These are phyloP conservation scores for Ilyonectria robusta DNA, from an alignment of 2,329 filamentous ascomycete species.

Conservation along the genomic window DNA sequence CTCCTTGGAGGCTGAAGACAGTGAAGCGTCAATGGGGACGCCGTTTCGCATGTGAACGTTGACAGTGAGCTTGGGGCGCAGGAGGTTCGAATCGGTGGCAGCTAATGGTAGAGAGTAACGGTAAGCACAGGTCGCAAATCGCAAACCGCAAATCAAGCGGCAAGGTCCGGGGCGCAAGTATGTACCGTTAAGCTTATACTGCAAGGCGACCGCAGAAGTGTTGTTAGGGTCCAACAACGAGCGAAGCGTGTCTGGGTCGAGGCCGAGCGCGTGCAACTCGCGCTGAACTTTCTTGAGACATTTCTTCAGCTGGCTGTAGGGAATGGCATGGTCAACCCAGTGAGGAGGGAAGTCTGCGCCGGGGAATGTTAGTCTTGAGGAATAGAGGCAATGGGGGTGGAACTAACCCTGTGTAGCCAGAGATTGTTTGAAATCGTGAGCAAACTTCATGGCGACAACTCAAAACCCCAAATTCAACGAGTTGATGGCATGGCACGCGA, in stretches of 20 bases:
- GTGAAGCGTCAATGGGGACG: slow-evolving; percentile 75
- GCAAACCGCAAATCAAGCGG: neutral
- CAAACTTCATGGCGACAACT: slow-evolving; percentile 82
- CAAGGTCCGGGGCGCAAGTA: neutral
- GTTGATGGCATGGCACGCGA: slow-evolving; percentile 41
- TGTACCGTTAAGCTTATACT: slow-evolving; percentile 70
- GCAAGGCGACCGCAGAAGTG: slow-evolving; percentile 61
- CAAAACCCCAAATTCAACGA: slow-evolving; percentile 14
- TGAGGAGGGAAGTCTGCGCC: slow-evolving; percentile 77
- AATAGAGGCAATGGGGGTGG: neutral
- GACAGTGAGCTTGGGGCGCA: slow-evolving; percentile 79
- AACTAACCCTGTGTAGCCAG: slow-evolving; percentile 72
- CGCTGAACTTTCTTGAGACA: slow-evolving; percentile 84
- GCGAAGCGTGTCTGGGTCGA: slow-evolving; percentile 79
- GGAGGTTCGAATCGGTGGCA: slow-evolving; percentile 58
- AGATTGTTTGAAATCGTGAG: slow-evolving; percentile 80
- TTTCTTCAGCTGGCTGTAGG: slow-evolving; percentile 89
- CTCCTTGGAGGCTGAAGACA: slow-evolving; percentile 75
- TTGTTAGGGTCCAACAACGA: slow-evolving; percentile 71
- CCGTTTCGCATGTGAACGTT: slow-evolving; percentile 77
- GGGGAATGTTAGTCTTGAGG: neutral
- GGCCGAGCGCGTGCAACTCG: slow-evolving; percentile 79
- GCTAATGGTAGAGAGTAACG: slow-evolving; percentile 43
- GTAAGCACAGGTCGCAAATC: slow-evolving; percentile 1
- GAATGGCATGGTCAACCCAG: slow-evolving; percentile 82